Evolutionary conservation across 2,329 filamentous ascomycete genomes (phyloP), one percentile per base, ranked within the genome.

Genomic region (Fusarium sp.): DNA sequence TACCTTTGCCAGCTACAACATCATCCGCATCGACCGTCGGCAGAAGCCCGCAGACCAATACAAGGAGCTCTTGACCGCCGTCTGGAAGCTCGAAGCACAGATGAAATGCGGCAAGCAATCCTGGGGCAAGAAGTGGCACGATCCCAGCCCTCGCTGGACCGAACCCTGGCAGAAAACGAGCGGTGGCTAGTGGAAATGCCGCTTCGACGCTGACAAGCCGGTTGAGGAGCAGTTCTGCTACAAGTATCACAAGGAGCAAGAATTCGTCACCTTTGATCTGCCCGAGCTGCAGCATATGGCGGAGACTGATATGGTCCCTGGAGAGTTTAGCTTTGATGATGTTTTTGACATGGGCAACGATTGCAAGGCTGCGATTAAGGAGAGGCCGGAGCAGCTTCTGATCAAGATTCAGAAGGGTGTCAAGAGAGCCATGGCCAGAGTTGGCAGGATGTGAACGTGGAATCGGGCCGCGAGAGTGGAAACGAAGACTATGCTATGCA

Each of bases 131-230:
- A 55, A 69, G 31, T 69, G 65, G 67, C 64, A 69, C 29, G 48
- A 58, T 3, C 45, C 60, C 1, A 65, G 31, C 33, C 17, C 41
- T 15, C 42, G 21, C 27, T 69, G 67, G 67, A 42, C 54, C 29
- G 57, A 57, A 46, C 59, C 48, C 36, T 52, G 53, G 46, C 62
- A 60, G 46, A 53, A 59, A 43, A 47, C 37, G 57, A 65, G 52
- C 59, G 67, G 67, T 37, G 67, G 67, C 60, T 69, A 69, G 66
- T 69, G 67, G 67, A 69, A 57, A 69, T 69, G 67, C 65, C 65
- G 67, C 47, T 68, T 66, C 9, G 53, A 53, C 32, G 23, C 44
- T 47, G 65, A 60, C 21, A 59, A 59, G 21, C 54, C 62, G 8
- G 35, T 33, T n/a, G 51, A 36, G 17, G 54, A 69, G 39, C 52